A percentile compares a stretch with the other conserved stretches of the same genome.
These are phyloP conservation scores for Globisporangium okanoganense DNA, from an alignment of 352 stramenopile species.

Conservation along the genomic window DNA sequence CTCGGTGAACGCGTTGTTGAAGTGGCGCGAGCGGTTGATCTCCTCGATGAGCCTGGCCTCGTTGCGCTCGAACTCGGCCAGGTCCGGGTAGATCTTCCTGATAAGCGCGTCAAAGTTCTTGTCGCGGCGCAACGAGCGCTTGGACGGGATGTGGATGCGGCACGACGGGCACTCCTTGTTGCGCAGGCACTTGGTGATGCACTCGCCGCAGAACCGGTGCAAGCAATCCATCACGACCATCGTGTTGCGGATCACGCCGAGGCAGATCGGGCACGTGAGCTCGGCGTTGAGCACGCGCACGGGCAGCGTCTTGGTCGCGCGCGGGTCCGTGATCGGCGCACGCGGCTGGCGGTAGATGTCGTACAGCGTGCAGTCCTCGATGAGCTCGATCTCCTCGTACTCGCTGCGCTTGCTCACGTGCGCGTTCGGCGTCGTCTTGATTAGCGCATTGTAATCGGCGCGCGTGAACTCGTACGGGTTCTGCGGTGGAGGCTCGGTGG, in stretches of 20 bases:
- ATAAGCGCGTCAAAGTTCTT: slow-evolving; percentile 87
- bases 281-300: slow-evolving; percentile 75
- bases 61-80: slow-evolving; percentile 71
- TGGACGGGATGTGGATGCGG: slow-evolving; percentile 87
- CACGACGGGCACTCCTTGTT: slow-evolving; percentile 89
- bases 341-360: slow-evolving; percentile 87
- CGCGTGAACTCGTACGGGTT: slow-evolving; percentile 74
- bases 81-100: slow-evolving; percentile 79
- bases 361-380: slow-evolving; percentile 88
- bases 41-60: slow-evolving; percentile 82
- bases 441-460: slow-evolving; percentile 60
- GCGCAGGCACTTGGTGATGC: slow-evolving; percentile 86
- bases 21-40: slow-evolving; percentile 75
- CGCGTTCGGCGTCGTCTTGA: slow-evolving; percentile 32
- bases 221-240: slow-evolving; percentile 90
- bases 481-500: slow-evolving; percentile 18
- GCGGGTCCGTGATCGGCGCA: slow-evolving; percentile 47
- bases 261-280: slow-evolving; percentile 86
- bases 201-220: slow-evolving; percentile 89
- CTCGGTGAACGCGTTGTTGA: slow-evolving; percentile 79
- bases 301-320: slow-evolving; percentile 53
- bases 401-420: slow-evolving; percentile 64
- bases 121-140: slow-evolving; percentile 79
- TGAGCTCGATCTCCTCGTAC: slow-evolving; percentile 84
- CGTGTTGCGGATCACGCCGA: slow-evolving; percentile 83